These are phyloP conservation scores for Fusarium penzigii DNA, from an alignment of 2,329 filamentous ascomycete species.

Conservation along the genomic window DNA sequence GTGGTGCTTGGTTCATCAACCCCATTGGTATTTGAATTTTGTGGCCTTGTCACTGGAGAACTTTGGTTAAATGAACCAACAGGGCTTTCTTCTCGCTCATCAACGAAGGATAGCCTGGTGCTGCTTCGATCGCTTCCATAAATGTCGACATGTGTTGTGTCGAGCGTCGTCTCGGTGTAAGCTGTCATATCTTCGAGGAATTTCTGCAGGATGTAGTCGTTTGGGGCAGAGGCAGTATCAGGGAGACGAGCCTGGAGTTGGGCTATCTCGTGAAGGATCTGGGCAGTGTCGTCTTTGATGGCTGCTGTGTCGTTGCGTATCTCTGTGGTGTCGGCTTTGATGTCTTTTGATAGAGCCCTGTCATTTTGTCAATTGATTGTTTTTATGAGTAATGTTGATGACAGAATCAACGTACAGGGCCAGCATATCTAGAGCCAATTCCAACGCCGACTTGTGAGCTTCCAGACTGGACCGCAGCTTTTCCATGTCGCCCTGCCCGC, in stretches of 20 bases:
- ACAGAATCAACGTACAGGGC: background rate
- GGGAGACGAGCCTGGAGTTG: conserved; percentile 4
- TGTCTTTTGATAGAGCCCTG: background rate
- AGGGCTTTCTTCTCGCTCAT: background rate
- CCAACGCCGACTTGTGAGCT: conserved; percentile 12
- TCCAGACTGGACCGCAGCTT: conserved; percentile 9
- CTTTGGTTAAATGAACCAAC: background rate
- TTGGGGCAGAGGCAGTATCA: background rate
- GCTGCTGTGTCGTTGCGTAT: conserved; percentile 4
- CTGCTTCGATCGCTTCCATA: background rate
- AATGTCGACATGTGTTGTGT: background rate
- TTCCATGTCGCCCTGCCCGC: conserved; percentile 11
- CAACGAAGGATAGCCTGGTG: background rate
- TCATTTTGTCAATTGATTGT: background rate
- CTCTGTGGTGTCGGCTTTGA: conserved; percentile 3
- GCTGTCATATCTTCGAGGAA: conserved; percentile 13
- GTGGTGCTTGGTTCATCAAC: too few relatives aligned
- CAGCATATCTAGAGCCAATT: conserved; percentile 8
- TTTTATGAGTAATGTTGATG: too few relatives aligned
- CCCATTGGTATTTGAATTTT: too few relatives aligned
- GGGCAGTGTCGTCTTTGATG: conserved; percentile 4
- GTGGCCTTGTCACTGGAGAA: too few relatives aligned
- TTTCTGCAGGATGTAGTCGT: conserved; percentile 5
- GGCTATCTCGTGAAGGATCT: conserved; percentile 9
- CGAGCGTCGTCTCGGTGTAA: conserved; percentile 4